Percentiles rank a stretch among this genome's conserved stretches.
These are phyloP conservation scores for Rhizophagus sp. DNA, from an alignment of 192 early-diverging fungal species.

Conservation along the genomic window DNA sequence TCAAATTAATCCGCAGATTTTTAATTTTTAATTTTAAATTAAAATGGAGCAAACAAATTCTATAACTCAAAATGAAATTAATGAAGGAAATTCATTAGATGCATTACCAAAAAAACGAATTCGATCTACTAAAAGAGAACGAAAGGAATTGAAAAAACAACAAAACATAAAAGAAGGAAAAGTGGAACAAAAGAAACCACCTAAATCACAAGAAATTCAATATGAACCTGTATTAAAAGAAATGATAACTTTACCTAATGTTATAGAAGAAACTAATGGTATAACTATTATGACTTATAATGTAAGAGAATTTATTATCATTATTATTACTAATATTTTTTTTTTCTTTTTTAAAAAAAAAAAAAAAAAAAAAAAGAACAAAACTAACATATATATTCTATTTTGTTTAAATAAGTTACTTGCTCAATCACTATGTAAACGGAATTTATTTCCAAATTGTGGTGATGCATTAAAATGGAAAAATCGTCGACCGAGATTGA, in stretches of 20 bases:
- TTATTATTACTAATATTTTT: background rate
- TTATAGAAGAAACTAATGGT: background rate
- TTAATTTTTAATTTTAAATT: too few relatives aligned
- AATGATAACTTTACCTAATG: conserved; percentile 1
- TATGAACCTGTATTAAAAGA: conserved; percentile 14
- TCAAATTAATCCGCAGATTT: too few relatives aligned
- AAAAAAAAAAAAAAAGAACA: background rate
- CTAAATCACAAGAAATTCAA: background rate
- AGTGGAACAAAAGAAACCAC: background rate
- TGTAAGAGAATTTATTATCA: background rate
- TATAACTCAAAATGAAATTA: background rate
- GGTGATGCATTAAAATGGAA: conserved; percentile 28
- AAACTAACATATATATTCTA: too few relatives aligned
- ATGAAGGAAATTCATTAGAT: background rate
- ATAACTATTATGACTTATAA: conserved; percentile 29
- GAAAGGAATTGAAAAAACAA: background rate
- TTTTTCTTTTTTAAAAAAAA: too few relatives aligned
- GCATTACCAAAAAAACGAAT: background rate
- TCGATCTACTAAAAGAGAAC: background rate
- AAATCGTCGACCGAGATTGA: conserved; percentile 21
- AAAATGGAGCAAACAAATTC: too few relatives aligned
- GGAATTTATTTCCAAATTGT: conserved; percentile 5
- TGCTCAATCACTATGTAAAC: conserved; percentile 17
- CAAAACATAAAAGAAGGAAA: background rate
- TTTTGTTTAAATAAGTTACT: background rate